These are phyloP conservation scores for Pseudotsuga menziesii DNA, from an alignment of 75 land plant species.

Conservation along the genomic window DNA sequence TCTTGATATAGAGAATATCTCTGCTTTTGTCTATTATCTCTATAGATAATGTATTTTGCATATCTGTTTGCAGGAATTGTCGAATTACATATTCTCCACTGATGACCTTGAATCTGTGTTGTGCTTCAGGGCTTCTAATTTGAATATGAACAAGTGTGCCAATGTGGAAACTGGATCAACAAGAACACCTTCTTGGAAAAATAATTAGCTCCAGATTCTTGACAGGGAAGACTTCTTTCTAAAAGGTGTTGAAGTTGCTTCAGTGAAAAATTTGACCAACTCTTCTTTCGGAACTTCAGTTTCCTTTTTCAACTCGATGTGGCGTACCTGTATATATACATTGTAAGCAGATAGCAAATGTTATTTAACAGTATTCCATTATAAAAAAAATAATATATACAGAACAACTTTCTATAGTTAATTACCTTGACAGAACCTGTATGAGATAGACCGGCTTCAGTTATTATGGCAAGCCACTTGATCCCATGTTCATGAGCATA, in stretches of 20 bases:
- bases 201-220: too few relatives aligned
- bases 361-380: not conserved
- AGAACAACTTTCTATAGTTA: not conserved
- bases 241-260: slow-evolving; percentile 25
- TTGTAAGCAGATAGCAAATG: not conserved
- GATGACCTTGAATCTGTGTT: too few relatives aligned
- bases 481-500: slow-evolving; percentile 93
- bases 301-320: slow-evolving; percentile 73
- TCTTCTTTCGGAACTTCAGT: slow-evolving; percentile 63
- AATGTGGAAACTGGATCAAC: too few relatives aligned
- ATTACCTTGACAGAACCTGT: slow-evolving; percentile 67
- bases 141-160: too few relatives aligned
- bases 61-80: too few relatives aligned
- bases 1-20: too few relatives aligned
- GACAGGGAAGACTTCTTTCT: too few relatives aligned
- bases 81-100: too few relatives aligned
- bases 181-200: too few relatives aligned
- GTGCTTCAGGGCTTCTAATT: too few relatives aligned
- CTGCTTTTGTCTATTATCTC: too few relatives aligned
- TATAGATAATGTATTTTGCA: too few relatives aligned
- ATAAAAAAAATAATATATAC: slow-evolving; percentile 2
- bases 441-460: slow-evolving; percentile 62
- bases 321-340: slow-evolving; percentile 53
- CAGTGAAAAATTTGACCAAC: slow-evolving; percentile 61
- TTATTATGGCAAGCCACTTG: slow-evolving; percentile 83